Evolutionary conservation across 768 basidiomycete species (phyloP), one percentile per base, ranked within the genome.

Genomic region (Phlegmacium glaucopus): DNA sequence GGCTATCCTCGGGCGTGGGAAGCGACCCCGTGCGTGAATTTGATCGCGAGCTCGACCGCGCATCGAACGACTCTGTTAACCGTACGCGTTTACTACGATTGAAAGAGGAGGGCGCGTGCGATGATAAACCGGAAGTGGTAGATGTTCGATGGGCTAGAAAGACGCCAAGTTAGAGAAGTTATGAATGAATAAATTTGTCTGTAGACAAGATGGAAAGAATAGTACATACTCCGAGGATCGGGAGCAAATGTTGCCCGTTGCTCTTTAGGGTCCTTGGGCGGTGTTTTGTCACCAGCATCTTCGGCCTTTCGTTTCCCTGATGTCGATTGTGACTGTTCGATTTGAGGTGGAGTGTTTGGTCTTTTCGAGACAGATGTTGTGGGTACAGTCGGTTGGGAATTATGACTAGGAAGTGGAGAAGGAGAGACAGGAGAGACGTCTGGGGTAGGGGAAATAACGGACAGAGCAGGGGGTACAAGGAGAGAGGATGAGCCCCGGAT

Each of bases 221-320:
- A 49, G 34, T 28, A 71, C 83, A 61, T 62, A 86, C 85, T 76
- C 65, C 80, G 77, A 48, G 75, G 72, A 49, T 80, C 81, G 44
- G 78, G 72, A 35, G 82, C 82, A 59, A 87, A 88, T 6, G 83
- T 87, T 32, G 86, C 70, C 36, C 65, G 61, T 26, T 68, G 61
- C 49, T 76, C 72, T 60, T 74, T 78, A 49, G 71, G 70, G 47
- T 73, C 77, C 57, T 85, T 84, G 6, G 85, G 82, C 28, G 85
- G 84, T 3, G 86, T 85, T 32, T 62, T 64, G 34, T 68, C 70
- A 12, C 75, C 67, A 36, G 70, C 69, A 53, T 87, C 86, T 37
- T 85, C 83, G 6, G 84, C 85, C 60, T 88, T 89, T 50, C 87
- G 72, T 62, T 89, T 89, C 6, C 83, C 83, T 27, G 67, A 68